These are phyloP conservation scores for Phoma sp. DNA, from an alignment of 2,329 filamentous ascomycete genomes.

Conservation along the genomic window DNA sequence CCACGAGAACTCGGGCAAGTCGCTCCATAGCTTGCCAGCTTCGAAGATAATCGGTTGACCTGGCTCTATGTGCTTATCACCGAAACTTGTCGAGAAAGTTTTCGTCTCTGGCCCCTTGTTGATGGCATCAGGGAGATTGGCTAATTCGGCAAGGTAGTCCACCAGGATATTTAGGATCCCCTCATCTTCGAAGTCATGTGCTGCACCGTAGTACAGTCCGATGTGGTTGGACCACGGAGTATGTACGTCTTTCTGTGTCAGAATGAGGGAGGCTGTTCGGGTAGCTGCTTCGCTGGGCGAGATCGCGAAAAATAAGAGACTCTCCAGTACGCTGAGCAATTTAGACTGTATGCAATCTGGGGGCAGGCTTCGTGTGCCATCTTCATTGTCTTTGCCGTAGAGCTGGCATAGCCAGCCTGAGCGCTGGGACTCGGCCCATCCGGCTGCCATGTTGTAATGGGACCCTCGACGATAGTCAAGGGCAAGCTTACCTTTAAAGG, in stretches of 20 bases:
- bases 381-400: not conserved
- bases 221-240: not conserved
- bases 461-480: no score
- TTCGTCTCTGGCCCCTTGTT: not conserved
- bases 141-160: constrained; percentile 13
- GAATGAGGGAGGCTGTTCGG: not conserved
- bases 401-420: constrained; percentile 1
- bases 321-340: not conserved
- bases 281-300: not conserved
- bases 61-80: not conserved
- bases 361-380: not conserved
- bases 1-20: constrained; percentile 1
- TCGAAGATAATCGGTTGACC: not conserved
- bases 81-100: not conserved
- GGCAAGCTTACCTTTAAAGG: no score
- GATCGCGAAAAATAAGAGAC: not conserved
- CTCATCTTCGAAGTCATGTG: not conserved
- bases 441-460: not conserved
- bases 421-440: not conserved
- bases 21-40: constrained; percentile 8
- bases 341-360: not conserved
- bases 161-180: not conserved
- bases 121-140: constrained; percentile 11
- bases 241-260: not conserved
- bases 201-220: not conserved